These are phyloP conservation scores for Fermentozyma sake DNA, from an alignment of 1,139 yeast species.

Conservation along the genomic window DNA sequence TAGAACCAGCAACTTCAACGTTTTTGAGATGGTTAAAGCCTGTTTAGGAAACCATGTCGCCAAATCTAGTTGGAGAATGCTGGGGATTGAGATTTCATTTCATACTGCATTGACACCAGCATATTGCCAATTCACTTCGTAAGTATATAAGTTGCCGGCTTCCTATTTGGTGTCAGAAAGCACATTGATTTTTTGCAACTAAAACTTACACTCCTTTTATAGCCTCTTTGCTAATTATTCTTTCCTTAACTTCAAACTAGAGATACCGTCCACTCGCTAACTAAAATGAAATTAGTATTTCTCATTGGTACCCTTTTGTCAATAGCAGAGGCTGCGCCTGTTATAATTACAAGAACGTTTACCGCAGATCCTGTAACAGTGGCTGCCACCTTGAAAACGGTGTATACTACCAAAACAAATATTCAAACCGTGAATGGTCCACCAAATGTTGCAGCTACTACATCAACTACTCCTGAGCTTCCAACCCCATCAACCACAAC, in stretches of 20 bases:
- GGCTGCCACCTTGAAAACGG: conserved; percentile 18
- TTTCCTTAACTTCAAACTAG: conserved; percentile 1
- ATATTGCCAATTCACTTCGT: too few species aligned
- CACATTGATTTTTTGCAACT: too few species aligned
- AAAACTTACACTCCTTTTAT: too few species aligned
- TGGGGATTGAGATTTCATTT: too few species aligned
- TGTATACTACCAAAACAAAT: conserved; percentile 9
- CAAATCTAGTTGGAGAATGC: too few species aligned
- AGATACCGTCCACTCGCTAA: conserved; percentile 1
- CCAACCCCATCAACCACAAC: conserved; percentile 3
- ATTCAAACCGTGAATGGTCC: conserved; percentile 9
- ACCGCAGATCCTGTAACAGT: conserved; percentile 30
- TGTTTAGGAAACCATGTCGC: too few species aligned
- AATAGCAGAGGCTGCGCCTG: conserved; percentile 25
- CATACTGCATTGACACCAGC: too few species aligned
- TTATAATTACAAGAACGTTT: conserved; percentile 22
- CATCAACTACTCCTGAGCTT: conserved; percentile 3
- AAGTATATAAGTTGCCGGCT: too few species aligned
- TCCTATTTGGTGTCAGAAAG: too few species aligned
- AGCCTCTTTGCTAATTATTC: too few species aligned
- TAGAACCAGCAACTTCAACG: too few species aligned
- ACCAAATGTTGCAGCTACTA: conserved; percentile 6
- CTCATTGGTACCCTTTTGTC: conserved; percentile 17
- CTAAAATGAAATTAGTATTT: conserved; percentile 2
- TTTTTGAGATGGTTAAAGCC: too few species aligned